These are phyloP conservation scores for Penicillium pulvis DNA, from an alignment of 495 filamentous ascomycete species.

Conservation along the genomic window DNA sequence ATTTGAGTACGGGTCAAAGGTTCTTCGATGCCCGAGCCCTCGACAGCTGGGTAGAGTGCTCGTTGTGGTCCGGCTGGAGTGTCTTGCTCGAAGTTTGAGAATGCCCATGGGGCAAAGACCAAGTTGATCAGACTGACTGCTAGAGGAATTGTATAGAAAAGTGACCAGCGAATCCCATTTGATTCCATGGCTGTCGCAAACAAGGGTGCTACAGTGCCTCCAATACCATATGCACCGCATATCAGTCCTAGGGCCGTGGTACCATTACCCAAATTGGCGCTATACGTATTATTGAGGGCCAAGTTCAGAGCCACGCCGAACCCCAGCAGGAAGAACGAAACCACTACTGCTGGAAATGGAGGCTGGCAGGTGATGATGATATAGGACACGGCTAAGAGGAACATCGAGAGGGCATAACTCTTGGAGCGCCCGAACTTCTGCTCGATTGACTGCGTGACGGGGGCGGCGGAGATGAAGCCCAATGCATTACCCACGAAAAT, in stretches of 20 bases:
- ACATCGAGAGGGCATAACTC: slow-evolving; percentile 58
- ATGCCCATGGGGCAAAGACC: slow-evolving; percentile 56
- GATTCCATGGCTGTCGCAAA: slow-evolving; percentile 64
- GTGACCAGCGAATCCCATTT: slow-evolving; percentile 36
- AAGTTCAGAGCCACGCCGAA: slow-evolving; percentile 67
- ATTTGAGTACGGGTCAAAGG: slow-evolving; percentile 71
- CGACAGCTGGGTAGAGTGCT: slow-evolving; percentile 34
- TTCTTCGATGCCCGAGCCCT: slow-evolving; percentile 20
- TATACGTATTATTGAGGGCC: slow-evolving; percentile 75
- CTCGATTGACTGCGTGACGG: slow-evolving; percentile 54
- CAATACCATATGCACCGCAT: slow-evolving; percentile 74
- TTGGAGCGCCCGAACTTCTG: slow-evolving; percentile 62
- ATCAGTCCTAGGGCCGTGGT: slow-evolving; percentile 63
- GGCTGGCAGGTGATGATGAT: slow-evolving; percentile 64
- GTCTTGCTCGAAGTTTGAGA: slow-evolving; percentile 56
- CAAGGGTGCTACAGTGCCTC: slow-evolving; percentile 68
- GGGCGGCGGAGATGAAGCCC: slow-evolving; percentile 74
- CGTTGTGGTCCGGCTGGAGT: slow-evolving; percentile 29
- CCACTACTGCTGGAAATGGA: slow-evolving; percentile 67
- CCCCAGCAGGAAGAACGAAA: slow-evolving; percentile 67
- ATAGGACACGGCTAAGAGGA: slow-evolving; percentile 55
- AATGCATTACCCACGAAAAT: slow-evolving; percentile 79
- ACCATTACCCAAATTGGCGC: slow-evolving; percentile 64
- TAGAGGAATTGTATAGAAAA: slow-evolving; percentile 31
- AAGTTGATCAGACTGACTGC: slow-evolving; percentile 50